Evolutionary conservation across 2,329 filamentous ascomycete species (phyloP).

Genomic region (Monilinia fructicola): DNA sequence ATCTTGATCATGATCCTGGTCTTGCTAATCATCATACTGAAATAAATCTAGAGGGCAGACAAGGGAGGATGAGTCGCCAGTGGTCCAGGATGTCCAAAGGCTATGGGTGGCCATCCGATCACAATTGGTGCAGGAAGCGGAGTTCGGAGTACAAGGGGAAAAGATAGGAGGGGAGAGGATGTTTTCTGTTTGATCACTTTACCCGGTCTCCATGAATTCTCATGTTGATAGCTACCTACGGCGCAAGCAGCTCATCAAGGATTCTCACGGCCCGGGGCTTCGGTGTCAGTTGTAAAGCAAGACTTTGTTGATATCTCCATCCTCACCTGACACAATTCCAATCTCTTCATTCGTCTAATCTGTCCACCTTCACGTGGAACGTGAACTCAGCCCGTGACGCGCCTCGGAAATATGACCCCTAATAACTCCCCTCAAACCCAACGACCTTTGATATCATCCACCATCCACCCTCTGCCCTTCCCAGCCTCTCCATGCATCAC

Average conservation of each 20-base stretch:
- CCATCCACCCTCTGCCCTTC: too few relatives aligned
- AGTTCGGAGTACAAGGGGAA: conserved; percentile 8
- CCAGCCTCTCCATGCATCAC: too few relatives aligned
- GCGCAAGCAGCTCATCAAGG: too few relatives aligned
- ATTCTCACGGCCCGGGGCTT: not conserved
- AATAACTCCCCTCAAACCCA: too few relatives aligned
- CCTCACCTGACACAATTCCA: not conserved
- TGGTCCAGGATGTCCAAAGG: not conserved
- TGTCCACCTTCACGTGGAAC: not conserved
- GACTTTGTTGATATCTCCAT: not conserved
- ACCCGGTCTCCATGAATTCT: not conserved
- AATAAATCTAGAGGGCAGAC: conserved; percentile 42
- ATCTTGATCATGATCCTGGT: conserved; percentile 66
- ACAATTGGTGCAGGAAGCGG: not conserved
- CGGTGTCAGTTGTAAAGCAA: not conserved
- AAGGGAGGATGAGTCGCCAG: not conserved
- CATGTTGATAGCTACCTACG: not conserved
- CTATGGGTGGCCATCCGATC: not conserved
- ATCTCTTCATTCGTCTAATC: not conserved
- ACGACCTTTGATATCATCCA: too few relatives aligned
- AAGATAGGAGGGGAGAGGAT: not conserved
- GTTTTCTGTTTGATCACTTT: not conserved
- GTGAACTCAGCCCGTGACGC: too few relatives aligned
- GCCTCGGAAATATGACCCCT: not conserved
- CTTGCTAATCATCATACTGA: conserved; percentile 65